Conservation (phyloP, 176 grass and related monocot genomes). For the Puya raimondii region DNA sequence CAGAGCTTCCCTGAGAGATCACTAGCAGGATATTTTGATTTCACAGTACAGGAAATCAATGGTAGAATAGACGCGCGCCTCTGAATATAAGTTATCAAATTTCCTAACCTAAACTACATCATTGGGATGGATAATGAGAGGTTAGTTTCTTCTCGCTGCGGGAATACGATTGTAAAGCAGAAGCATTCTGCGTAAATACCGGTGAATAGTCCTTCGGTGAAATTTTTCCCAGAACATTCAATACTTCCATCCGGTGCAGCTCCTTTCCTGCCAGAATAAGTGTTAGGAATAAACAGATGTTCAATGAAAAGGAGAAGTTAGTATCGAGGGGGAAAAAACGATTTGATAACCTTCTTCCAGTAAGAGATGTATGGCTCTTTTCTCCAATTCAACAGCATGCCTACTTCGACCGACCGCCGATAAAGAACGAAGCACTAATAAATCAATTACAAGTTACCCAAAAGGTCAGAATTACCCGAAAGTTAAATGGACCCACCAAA, state of each 20-base stretch:
- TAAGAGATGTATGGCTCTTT: constrained; percentile 75
- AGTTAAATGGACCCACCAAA: constrained; percentile 16
- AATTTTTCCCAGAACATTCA: constrained; percentile 67
- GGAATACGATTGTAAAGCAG: neutral
- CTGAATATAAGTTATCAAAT: too few species aligned
- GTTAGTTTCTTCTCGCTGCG: neutral
- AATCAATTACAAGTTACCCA: neutral
- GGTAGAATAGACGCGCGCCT: too few species aligned
- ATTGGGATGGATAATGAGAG: too few species aligned
- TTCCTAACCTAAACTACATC: too few species aligned
- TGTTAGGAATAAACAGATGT: too few species aligned
- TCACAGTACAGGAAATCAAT: too few species aligned
- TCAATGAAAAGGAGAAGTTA: too few species aligned
- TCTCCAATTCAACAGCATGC: constrained; percentile 85
- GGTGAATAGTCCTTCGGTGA: constrained; percentile 25
- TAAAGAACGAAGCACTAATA: constrained; percentile 64
- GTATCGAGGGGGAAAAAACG: neutral
- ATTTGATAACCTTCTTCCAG: constrained; percentile 69
- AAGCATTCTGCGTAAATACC: neutral
- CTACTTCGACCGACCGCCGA: constrained; percentile 61
- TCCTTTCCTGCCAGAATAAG: constrained; percentile 39
- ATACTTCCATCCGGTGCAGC: constrained; percentile 56
- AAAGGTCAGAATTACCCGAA: constrained; percentile 1
- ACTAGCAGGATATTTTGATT: too few species aligned
- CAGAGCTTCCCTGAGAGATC: too few species aligned